phyloP scores from a whole-genome alignment of 306 rosid species.

The Cicer judaicum region DNA sequence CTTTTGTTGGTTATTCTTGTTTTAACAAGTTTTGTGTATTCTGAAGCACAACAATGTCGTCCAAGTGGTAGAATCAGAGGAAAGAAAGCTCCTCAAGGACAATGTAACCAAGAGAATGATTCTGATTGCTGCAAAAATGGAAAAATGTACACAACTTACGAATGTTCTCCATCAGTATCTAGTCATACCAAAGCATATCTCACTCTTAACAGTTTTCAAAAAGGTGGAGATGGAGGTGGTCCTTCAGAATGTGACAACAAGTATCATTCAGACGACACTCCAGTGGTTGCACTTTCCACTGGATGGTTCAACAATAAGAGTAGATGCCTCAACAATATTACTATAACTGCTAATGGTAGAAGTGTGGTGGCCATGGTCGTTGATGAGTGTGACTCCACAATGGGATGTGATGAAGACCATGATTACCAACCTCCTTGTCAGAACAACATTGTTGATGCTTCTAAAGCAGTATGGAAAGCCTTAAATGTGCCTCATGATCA shows the following conservation, averaged over 20 bases:
- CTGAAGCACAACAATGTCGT: conserved; percentile 28
- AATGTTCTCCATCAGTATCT: too few relatives aligned
- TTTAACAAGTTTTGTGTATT: neutral
- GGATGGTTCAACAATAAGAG: neutral
- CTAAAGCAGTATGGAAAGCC: neutral
- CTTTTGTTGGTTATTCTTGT: neutral
- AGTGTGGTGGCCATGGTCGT: neutral
- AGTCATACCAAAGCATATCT: too few relatives aligned
- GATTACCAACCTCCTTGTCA: neutral
- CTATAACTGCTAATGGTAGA: neutral
- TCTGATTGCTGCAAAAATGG: too few relatives aligned
- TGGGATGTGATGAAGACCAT: too few relatives aligned
- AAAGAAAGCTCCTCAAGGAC: conserved; percentile 37
- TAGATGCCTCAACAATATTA: neutral
- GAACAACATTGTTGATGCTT: neutral
- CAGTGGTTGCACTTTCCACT: too few relatives aligned
- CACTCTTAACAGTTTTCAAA: too few relatives aligned
- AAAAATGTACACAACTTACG: too few relatives aligned
- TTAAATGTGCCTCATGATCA: neutral
- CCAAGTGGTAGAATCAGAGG: conserved; percentile 43
- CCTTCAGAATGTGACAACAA: too few relatives aligned
- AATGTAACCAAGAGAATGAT: too few relatives aligned
- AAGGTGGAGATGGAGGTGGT: too few relatives aligned
- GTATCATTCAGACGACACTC: too few relatives aligned
- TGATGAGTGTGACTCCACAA: neutral